Evolutionary conservation across 495 filamentous ascomycete species (phyloP).

Genomic region (Daldinia loculata): DNA sequence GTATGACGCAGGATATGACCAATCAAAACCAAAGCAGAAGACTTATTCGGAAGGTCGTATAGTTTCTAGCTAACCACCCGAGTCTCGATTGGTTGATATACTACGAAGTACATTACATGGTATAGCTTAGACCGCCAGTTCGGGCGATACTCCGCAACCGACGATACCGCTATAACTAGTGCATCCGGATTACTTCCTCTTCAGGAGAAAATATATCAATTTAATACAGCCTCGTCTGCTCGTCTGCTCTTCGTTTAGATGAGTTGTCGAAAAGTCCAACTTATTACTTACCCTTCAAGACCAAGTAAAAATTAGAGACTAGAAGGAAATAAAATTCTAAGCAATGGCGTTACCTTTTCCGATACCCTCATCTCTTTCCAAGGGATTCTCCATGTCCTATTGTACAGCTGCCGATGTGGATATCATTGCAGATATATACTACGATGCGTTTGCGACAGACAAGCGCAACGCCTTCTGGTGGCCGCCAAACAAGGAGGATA

Average conservation of each 20-base stretch:
- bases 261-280: background rate
- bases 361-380: slow-evolving; percentile 11
- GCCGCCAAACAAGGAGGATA: slow-evolving; percentile 32
- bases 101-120: background rate
- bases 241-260: background rate
- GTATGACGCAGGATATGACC: background rate
- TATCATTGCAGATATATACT: slow-evolving; percentile 32
- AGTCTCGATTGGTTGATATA: background rate
- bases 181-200: slow-evolving; percentile 20
- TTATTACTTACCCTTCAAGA: background rate
- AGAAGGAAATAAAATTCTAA: background rate
- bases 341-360: slow-evolving; percentile 33
- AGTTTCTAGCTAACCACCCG: background rate
- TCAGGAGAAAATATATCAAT: background rate
- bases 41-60: slow-evolving; percentile 5
- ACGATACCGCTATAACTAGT: background rate
- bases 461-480: slow-evolving; percentile 43
- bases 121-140: background rate
- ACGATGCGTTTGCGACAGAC: slow-evolving; percentile 29
- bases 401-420: slow-evolving; percentile 34
- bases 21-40: background rate
- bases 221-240: background rate
- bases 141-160: background rate
- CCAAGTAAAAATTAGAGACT: background rate
- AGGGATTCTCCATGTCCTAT: slow-evolving; percentile 34